Evolutionary conservation across 345 rosid species (phyloP).

Genomic region (Gossypium thurberi): DNA sequence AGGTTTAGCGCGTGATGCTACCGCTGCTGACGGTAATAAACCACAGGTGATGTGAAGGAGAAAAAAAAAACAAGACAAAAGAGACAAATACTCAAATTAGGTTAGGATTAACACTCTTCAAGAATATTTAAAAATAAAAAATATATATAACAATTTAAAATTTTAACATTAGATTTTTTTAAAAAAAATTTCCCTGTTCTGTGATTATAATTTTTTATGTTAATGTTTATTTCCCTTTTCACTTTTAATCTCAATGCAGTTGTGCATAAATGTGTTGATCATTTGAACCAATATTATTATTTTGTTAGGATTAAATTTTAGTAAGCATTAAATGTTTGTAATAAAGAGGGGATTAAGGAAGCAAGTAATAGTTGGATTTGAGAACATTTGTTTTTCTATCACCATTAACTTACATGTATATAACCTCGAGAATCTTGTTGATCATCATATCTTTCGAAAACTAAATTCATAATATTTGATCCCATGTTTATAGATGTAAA

Average conservation of each 20-base stretch:
- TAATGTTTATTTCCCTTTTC: neutral
- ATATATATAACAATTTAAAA: neutral
- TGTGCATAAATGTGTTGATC: constrained; percentile 16
- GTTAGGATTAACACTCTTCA: neutral
- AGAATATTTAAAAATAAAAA: neutral
- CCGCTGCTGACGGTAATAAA: constrained; percentile 15
- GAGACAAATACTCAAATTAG: neutral
- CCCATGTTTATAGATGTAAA: too few relatives aligned
- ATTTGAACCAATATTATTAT: neutral
- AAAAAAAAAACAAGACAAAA: neutral
- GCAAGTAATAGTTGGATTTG: too few relatives aligned
- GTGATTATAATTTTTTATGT: neutral
- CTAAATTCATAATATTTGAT: too few relatives aligned
- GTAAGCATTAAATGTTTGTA: neutral
- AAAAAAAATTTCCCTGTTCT: neutral
- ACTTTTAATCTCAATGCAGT: neutral
- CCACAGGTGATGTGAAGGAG: constrained; percentile 24
- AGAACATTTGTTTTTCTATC: too few relatives aligned
- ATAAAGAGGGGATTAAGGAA: too few relatives aligned
- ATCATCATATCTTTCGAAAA: too few relatives aligned
- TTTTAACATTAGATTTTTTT: too few relatives aligned
- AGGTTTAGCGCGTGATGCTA: constrained; percentile 44
- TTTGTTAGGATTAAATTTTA: neutral
- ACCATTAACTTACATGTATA: too few relatives aligned
- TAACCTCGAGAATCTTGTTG: too few relatives aligned